Percentiles rank a stretch among this genome's conserved stretches.
Evolutionary conservation across 2,329 filamentous ascomycete species (phyloP).

Genomic region (Trichoderma cornu-damae): DNA sequence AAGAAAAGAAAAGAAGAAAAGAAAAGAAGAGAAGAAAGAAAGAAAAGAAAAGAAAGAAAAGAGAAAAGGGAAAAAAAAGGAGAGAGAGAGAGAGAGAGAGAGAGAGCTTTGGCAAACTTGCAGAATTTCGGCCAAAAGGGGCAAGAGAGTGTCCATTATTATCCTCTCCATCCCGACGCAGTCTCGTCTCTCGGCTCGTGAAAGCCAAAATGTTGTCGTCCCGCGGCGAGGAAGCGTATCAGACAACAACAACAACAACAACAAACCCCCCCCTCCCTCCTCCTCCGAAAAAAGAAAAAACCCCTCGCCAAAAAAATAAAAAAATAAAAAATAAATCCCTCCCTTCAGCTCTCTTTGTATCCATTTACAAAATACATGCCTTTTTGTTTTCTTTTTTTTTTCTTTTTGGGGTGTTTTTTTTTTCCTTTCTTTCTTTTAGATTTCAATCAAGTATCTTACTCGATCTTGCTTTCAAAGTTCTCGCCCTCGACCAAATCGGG

Average conservation of each 20-base stretch:
- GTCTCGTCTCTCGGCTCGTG: slow-evolving; percentile 16
- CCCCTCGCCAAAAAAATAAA: no score
- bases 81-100: no score
- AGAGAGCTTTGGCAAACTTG: slow-evolving; percentile 26
- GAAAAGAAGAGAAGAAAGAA: no score
- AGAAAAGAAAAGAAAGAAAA: no score
- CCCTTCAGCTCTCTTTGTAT: slow-evolving; percentile 9
- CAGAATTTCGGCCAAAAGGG: slow-evolving; percentile 26
- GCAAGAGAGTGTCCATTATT: slow-evolving; percentile 18
- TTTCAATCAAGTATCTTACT: slow-evolving; percentile 52
- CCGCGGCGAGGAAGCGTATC: not conserved
- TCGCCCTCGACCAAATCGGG: slow-evolving; percentile 94
- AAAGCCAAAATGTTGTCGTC: slow-evolving; percentile 12
- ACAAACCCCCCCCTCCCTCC: slow-evolving; percentile 4
- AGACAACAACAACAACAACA: slow-evolving; percentile 4
- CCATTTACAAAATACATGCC: slow-evolving; percentile 15
- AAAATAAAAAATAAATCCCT: not conserved
- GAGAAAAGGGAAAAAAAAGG: no score
- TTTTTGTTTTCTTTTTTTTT: not conserved
- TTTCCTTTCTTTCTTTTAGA: not conserved
- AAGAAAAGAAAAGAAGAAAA: no score
- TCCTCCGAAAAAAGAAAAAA: no score
- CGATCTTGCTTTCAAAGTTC: slow-evolving; percentile 97
- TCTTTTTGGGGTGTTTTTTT: not conserved
- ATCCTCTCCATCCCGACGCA: slow-evolving; percentile 12